Percentiles rank a stretch among this genome's conserved stretches.
phyloP scores from a whole-genome alignment of 768 basidiomycete species.

The Austroboletus festivus region DNA sequence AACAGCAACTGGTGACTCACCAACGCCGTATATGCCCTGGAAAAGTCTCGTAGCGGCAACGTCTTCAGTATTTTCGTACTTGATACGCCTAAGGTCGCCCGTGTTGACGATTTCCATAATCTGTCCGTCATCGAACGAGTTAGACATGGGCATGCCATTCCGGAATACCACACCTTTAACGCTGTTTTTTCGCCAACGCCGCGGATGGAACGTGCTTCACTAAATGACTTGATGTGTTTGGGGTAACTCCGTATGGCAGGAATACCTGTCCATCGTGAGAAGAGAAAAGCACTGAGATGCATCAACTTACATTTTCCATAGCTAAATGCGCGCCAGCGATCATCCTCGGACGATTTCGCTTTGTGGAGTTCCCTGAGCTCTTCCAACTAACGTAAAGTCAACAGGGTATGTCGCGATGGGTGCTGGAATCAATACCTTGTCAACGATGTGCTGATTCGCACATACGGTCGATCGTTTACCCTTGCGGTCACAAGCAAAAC shows the following conservation, averaged over 20 bases:
- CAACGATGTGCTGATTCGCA: slow-evolving; percentile 70
- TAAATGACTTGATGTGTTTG: slow-evolving; percentile 52
- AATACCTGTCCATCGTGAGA: slow-evolving; percentile 45
- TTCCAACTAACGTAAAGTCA: slow-evolving; percentile 45
- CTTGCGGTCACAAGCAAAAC: slow-evolving; percentile 64
- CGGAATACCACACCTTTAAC: slow-evolving; percentile 51
- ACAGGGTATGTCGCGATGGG: neutral
- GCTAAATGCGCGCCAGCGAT: slow-evolving; percentile 63
- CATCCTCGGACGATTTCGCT: slow-evolving; percentile 54
- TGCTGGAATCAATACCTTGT: slow-evolving; percentile 48
- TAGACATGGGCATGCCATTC: neutral
- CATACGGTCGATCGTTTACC: slow-evolving; percentile 35
- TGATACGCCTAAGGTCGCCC: slow-evolving; percentile 65
- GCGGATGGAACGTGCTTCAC: slow-evolving; percentile 56
- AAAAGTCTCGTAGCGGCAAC: slow-evolving; percentile 56
- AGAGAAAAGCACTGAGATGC: neutral
- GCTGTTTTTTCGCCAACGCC: slow-evolving; percentile 78
- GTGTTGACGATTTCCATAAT: slow-evolving; percentile 81
- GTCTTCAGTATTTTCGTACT: slow-evolving; percentile 64
- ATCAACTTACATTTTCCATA: slow-evolving; percentile 60
- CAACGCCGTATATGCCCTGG: slow-evolving; percentile 84
- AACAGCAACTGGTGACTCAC: slow-evolving; percentile 44
- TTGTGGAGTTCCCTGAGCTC: slow-evolving; percentile 66
- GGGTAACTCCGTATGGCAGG: slow-evolving; percentile 54
- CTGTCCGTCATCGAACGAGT: slow-evolving; percentile 34